Conservation (phyloP, 176 grass and related monocot genomes). For the Musa itinerans region DNA sequence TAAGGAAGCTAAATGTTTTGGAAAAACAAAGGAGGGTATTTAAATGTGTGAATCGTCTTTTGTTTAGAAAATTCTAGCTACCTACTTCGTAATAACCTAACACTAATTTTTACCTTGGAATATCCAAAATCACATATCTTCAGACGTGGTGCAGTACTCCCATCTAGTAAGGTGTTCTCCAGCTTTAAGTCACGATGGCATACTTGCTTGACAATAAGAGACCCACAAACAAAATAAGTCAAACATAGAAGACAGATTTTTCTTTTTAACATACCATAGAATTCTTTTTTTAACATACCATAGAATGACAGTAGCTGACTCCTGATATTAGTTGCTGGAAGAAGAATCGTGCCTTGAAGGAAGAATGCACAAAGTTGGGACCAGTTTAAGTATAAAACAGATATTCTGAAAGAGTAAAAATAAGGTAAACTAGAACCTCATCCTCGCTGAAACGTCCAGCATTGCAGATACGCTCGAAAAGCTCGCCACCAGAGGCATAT, state of each 20-base stretch:
- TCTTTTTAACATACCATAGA: constrained; percentile 1
- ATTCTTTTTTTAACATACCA: constrained; percentile 37
- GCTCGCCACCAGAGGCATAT: constrained; percentile 92
- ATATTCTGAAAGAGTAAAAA: not conserved
- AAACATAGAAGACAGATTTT: constrained; percentile 18
- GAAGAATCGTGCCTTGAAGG: constrained; percentile 73
- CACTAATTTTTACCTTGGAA: constrained; percentile 52
- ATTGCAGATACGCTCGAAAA: constrained; percentile 92
- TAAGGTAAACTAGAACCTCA: constrained; percentile 45
- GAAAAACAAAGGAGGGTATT: not conserved
- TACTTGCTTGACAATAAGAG: constrained; percentile 85
- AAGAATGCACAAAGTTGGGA: not conserved
- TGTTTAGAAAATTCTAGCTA: not conserved
- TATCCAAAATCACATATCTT: constrained; percentile 99
- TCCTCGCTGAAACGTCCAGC: constrained; percentile 86
- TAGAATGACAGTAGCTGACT: constrained; percentile 95
- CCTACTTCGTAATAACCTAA: not conserved
- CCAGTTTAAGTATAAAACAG: not conserved
- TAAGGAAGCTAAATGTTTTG: not conserved
- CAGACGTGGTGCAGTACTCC: constrained; percentile 78
- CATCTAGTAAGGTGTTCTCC: constrained; percentile 86
- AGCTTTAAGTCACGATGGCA: constrained; percentile 97
- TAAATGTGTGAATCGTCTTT: not conserved
- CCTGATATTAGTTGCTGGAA: constrained; percentile 98
- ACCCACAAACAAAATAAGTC: constrained; percentile 15